Evolutionary conservation across 768 basidiomycete species (phyloP).

Genomic region (Boletellus emodensis): DNA sequence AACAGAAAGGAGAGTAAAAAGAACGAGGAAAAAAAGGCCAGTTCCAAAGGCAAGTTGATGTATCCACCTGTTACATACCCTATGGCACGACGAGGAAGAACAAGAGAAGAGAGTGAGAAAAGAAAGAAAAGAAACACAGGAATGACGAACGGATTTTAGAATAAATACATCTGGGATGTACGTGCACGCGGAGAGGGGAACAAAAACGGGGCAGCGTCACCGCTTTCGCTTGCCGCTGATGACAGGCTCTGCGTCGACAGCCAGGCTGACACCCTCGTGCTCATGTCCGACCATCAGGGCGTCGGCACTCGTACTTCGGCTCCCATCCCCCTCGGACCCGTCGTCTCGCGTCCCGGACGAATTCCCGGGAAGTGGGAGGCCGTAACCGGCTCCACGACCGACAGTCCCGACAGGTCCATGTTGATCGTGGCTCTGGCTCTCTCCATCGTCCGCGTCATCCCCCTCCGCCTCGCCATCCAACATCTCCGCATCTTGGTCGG

Average conservation of each 20-base stretch:
- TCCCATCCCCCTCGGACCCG: constrained; percentile 19
- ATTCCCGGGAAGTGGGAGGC: constrained; percentile 12
- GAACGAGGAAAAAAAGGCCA: not conserved
- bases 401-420: constrained; percentile 1
- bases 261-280: not conserved
- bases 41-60: not conserved
- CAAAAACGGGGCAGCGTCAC: not conserved
- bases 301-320: constrained; percentile 19
- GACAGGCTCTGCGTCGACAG: constrained; percentile 5
- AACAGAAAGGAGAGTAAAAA: not conserved
- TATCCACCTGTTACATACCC: constrained; percentile 10
- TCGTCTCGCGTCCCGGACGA: constrained; percentile 15
- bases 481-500: constrained; percentile 28
- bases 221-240: constrained; percentile 25
- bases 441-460: constrained; percentile 7
- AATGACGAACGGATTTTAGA: not conserved
- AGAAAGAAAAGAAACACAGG: not conserved
- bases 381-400: constrained; percentile 16
- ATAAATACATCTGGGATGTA: not conserved
- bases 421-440: constrained; percentile 8
- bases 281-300: constrained; percentile 2
- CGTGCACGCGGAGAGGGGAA: not conserved
- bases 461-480: constrained; percentile 20
- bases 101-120: not conserved
- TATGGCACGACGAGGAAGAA: not conserved